A percentile compares a stretch with the other conserved stretches of the same genome.
These are phyloP conservation scores for Boletus smithii DNA, from an alignment of 1,284 basidiomycete genomes.

Conservation along the genomic window DNA sequence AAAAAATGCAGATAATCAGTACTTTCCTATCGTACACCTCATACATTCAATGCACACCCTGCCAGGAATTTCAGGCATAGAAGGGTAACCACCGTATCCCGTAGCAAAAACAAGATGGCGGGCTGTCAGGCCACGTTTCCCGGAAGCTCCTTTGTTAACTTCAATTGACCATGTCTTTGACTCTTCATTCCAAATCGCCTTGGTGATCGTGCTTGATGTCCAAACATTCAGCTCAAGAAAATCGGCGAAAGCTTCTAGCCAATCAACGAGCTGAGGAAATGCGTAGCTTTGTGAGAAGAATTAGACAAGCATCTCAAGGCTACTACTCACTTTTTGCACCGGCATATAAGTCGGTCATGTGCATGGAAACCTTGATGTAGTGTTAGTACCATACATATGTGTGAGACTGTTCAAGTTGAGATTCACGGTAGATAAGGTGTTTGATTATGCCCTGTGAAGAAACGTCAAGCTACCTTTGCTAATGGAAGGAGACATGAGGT, in stretches of 20 bases:
- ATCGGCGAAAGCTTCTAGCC: slow-evolving; percentile 65
- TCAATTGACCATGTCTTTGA: slow-evolving; percentile 53
- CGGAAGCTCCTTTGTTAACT: slow-evolving; percentile 41
- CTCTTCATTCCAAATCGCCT: slow-evolving; percentile 39
- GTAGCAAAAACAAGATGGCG: slow-evolving; percentile 61
- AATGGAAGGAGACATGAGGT: too few species aligned
- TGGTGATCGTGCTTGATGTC: slow-evolving; percentile 52
- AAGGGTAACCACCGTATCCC: slow-evolving; percentile 53
- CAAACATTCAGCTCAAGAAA: slow-evolving; percentile 64
- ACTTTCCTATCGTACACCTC: too few species aligned
- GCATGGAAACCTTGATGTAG: slow-evolving; percentile 46
- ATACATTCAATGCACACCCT: slow-evolving; percentile 34
- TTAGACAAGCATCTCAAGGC: not conserved
- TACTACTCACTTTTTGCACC: slow-evolving; percentile 28
- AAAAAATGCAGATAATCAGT: too few species aligned
- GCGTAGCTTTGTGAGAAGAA: not conserved
- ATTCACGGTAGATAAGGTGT: slow-evolving; percentile 54
- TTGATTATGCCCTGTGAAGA: slow-evolving; percentile 49
- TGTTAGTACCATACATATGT: too few species aligned
- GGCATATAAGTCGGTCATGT: slow-evolving; percentile 64
- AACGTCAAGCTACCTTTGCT: too few species aligned
- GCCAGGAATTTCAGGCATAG: slow-evolving; percentile 48
- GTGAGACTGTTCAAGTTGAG: not conserved
- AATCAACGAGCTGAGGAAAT: slow-evolving; percentile 60
- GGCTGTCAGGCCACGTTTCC: slow-evolving; percentile 47